Evolutionary conservation across 352 stramenopile species (phyloP), one percentile per base, ranked within the genome.

Genomic region (Nothophytophthora sp.): DNA sequence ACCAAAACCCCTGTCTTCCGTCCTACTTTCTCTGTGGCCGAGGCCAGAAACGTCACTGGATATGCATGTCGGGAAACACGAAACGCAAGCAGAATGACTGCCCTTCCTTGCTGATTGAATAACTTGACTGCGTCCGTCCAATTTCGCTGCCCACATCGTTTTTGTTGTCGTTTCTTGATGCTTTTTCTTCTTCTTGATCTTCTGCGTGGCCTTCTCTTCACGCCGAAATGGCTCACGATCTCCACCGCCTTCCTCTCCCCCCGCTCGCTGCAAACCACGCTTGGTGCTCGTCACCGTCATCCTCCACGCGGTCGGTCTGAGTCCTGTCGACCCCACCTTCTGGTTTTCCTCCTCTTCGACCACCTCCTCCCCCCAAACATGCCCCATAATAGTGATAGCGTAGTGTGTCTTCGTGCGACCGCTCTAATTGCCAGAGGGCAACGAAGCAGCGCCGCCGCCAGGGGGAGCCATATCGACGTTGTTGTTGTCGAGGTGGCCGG

Each of bases 401-500:
- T 70, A 40, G 50, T 52, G 48, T 61, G 45, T 51, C 35, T 50
- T 58, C 40, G 37, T 36, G 38, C 41, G 40, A 52, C 38, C 39
- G 39, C 46, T 63, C 53, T 71, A 79, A 43, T 73, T 70, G 34
- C 45, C 56, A 19, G 64, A 57, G n/a, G 69, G 54, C 60, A 81
- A 37, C 68, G 58, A 64, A 50, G 76, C 63, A 59, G 61, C 42
- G 52, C 59, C 28, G 36, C 28, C 42, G 39, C 58, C 41, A 44
- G 76, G 54, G 42, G 64, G 39, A 55, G 65, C 50, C 43, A 81
- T 72, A 44, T 90, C 76, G 25, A n/a, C 16, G 23, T 58, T 67
- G 29, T 71, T 71, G n/a, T 47, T 67, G 41, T 88, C 78, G 35
- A 78, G 70, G 54, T 83, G 73, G 40, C 63, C 68, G 39, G 67